Evolutionary conservation across 192 early-diverging fungal genomes (phyloP).

Genomic region (Gryganskiella cystojenkinii): DNA sequence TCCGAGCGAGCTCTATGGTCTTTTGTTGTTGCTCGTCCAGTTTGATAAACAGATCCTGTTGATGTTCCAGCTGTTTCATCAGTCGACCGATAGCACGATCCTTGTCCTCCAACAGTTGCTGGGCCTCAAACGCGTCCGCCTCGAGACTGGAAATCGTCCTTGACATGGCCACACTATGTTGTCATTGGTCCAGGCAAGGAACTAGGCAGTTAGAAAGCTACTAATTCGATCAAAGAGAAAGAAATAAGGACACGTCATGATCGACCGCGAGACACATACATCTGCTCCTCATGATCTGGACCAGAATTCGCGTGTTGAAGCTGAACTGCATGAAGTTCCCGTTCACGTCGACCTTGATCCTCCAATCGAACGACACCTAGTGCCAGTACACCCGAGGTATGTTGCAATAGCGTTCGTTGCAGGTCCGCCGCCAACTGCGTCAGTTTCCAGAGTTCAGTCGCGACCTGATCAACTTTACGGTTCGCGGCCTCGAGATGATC

Average conservation of each 20-base stretch:
- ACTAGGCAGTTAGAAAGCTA: neutral
- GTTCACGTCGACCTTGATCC: slow-evolving; percentile 40
- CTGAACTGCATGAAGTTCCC: slow-evolving; percentile 28
- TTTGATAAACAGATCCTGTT: slow-evolving; percentile 27
- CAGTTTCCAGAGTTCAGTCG: slow-evolving; percentile 60
- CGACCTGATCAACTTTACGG: slow-evolving; percentile 62
- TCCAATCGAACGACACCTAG: slow-evolving; percentile 59
- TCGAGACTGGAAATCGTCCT: slow-evolving; percentile 26
- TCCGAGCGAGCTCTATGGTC: slow-evolving; percentile 20
- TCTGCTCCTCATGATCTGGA: slow-evolving; percentile 23
- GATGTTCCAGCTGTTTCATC: slow-evolving; percentile 48
- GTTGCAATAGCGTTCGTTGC: slow-evolving; percentile 60
- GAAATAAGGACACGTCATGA: neutral
- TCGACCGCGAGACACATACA: slow-evolving; percentile 11
- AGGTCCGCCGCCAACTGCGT: slow-evolving; percentile 57
- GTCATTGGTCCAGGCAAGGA: neutral
- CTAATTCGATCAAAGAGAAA: neutral
- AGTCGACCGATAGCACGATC: slow-evolving; percentile 54
- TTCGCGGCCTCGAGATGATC: slow-evolving; percentile 63
- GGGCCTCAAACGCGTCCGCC: slow-evolving; percentile 31
- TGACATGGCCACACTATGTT: slow-evolving; percentile 25
- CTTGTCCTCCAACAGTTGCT: slow-evolving; percentile 35
- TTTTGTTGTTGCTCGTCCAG: slow-evolving; percentile 48
- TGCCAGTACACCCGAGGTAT: slow-evolving; percentile 63
- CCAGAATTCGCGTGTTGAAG: slow-evolving; percentile 10